phyloP scores from a whole-genome alignment of 2,329 filamentous ascomycete species.

The Fusarium sp. region DNA sequence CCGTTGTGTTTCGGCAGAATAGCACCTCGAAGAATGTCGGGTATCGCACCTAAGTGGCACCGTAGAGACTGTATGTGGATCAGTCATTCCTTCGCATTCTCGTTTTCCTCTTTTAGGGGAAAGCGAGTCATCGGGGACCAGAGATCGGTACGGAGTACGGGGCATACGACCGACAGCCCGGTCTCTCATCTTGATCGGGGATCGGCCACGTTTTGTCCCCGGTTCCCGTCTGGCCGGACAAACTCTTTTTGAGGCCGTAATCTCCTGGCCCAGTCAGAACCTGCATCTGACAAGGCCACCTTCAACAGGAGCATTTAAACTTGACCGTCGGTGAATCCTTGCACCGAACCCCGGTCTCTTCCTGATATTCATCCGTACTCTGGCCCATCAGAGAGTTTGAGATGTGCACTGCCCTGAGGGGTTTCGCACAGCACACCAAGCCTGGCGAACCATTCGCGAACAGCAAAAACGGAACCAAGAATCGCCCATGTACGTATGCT shows the following conservation, averaged over 20 bases:
- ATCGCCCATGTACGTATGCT: background rate
- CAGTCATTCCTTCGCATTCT: background rate
- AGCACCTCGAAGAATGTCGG: constrained; percentile 38
- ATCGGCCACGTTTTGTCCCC: constrained; percentile 13
- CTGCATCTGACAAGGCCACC: background rate
- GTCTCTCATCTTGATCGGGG: constrained; percentile 8
- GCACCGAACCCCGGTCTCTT: constrained; percentile 6
- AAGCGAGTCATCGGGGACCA: constrained; percentile 1
- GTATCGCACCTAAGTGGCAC: constrained; percentile 20
- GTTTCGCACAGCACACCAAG: background rate
- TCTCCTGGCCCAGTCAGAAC: constrained; percentile 2
- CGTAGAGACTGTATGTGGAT: constrained; percentile 1
- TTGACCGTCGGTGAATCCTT: background rate
- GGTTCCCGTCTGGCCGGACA: constrained; percentile 11
- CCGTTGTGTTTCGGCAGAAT: constrained; percentile 27
- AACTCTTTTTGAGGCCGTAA: background rate
- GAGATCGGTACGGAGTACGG: background rate
- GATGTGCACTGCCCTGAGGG: background rate
- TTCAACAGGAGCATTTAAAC: background rate
- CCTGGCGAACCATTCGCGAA: background rate
- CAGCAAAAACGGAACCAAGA: background rate
- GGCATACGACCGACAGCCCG: background rate
- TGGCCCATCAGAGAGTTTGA: background rate
- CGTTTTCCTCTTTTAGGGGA: background rate
- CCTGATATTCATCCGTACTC: background rate